Base-by-base conservation (phyloP, 495 filamentous ascomycete species). In the Neurospora sublineolata region DNA sequence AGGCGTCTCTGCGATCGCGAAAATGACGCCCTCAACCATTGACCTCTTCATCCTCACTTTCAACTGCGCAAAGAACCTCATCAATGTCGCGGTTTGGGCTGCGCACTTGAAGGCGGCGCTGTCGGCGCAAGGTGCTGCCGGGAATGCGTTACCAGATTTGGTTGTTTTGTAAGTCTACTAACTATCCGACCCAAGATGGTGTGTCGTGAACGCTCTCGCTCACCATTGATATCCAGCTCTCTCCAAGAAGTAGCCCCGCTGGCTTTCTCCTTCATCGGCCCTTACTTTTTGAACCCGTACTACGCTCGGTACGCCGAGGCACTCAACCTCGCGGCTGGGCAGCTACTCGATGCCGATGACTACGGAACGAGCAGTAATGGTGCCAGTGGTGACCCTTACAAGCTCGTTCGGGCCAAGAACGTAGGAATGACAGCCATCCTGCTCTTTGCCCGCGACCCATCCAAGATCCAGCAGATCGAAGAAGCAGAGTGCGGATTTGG, bases 181-280 rank as follows among this genome's bases (percentile, higher is more conserved):
- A 8, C 37, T 37, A 37, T 37, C 37, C 2, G 37, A 37, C 37
- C 37, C 37, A 37, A 37, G 9, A 37, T 10, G 9, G 37, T 37
- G 37, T 37, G 9, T 10, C 37, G 9, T 37, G 37, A 9, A 37
- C 37, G 37, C 37, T 37, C 14, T 18, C 16, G 30, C 67, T 68
- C 16, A 64, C 23, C 6, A 18, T 33, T 64, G 11, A 27, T 18
- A 30, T 64, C 14, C 27, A 86, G 84, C 76, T 94, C 89, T 52
- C 87, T 99, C 16, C 94, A 99, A 81, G 95, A 99, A 80, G 86
- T 97, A 72, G 92, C 94, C 7, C 95, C 96, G 0, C 85, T 97
- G 37, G 85, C 89, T 36, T 87, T 92, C 75, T 85, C 93, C 18
- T 95, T 99, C 77, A 88, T 98, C 10, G 94, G 94, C n/a, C 91